Evolutionary conservation across 345 rosid genomes (phyloP), one percentile per base, ranked within the genome.

Genomic region (Trapa incisa): DNA sequence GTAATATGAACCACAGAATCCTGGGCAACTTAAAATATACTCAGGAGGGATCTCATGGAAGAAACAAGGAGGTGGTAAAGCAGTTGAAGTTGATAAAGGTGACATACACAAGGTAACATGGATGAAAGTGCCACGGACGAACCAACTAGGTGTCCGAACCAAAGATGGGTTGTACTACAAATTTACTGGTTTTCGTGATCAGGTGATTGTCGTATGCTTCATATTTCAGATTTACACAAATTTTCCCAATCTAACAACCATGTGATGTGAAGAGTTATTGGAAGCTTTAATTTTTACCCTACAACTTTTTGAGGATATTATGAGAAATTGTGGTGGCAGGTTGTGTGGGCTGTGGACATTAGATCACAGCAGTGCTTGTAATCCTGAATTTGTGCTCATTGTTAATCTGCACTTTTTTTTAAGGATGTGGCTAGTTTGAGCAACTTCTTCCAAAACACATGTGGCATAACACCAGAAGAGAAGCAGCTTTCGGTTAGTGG

Each of bases 51-150:
- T 94, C 48, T 75, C 75, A 66, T 94, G 99, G 99, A 94, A 89
- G 91, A 94, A 91, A 76, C 93, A 76, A 78, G 99, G 96, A 37
- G 99, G 99, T 65, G 99, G 99, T 54, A 94, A 91, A 75, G 89
- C 91, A 57, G 96, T 91, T 38, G 96, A 91, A 83, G 96, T 94
- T 41, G 96, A 89, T 54, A 87, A 87, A 77, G 72, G 86, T 56
- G 96, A 94, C 75, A 80, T 94, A 69, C 77, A 71, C 0, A 87
- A 87, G 53, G 75, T 91, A 54, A 77, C 89, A 65, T 94, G 97
- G 99, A 94, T 77, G 91, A 89, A 87, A 72, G 91, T 94, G 43
- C 96, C 99, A 4, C 81, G 87, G 71, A 74, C 90, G 10, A 89
- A 91, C 73, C 96, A 91, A 67, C 84, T 94, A n/a, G 90, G 96